Base-by-base conservation (phyloP, 176 grass and related monocot genomes). In the Canna indica region DNA sequence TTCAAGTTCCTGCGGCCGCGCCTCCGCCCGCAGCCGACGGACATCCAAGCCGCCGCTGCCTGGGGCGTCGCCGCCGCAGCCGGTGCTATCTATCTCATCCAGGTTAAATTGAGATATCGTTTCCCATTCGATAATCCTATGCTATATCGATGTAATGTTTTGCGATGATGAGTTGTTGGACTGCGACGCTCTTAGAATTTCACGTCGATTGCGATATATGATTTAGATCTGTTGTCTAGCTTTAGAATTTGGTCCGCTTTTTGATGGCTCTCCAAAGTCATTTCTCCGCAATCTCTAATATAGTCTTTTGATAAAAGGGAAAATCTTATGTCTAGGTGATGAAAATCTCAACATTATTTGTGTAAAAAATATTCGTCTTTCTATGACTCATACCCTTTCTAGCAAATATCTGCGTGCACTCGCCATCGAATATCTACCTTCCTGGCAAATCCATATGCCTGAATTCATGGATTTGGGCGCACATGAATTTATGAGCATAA, bases 31-130 rank as follows among this genome's bases (percentile, higher is more conserved):
- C 76, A 82, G 67, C 22, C 73, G 41, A 64, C 67, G 33, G 85
- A 80, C 62, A 39, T 83, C 53, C 44, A 68, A 7, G 65, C 80
- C 24, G 62, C 71, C 4, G 76, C 72, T 15, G 22, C 67, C 28
- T 87, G 80, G 85, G 67, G 48, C 20, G 80, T 83, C 2, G 80
- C 73, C 9, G 80, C 67, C 50, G 14, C 77, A 11, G 27, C 80
- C 63, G 58, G 73, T 7, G 69, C 85, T 60, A 46, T 83, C 60
- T 87, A 73, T 80, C 73, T 87, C 36, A 42, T 87, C 69, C 80
- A 87, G 77, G 85, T 80, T 29, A 41, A 48, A 39, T 1, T 3
- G 4, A 13, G 35, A 41, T 67, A 18, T 5, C 13, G 16, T 16
- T 63, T 1, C 17, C 2, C 11, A 63, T 32, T 10, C 2, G 50